Evolutionary conservation across 2,329 filamentous ascomycete species (phyloP).

Genomic region (Clathrospora elynae): DNA sequence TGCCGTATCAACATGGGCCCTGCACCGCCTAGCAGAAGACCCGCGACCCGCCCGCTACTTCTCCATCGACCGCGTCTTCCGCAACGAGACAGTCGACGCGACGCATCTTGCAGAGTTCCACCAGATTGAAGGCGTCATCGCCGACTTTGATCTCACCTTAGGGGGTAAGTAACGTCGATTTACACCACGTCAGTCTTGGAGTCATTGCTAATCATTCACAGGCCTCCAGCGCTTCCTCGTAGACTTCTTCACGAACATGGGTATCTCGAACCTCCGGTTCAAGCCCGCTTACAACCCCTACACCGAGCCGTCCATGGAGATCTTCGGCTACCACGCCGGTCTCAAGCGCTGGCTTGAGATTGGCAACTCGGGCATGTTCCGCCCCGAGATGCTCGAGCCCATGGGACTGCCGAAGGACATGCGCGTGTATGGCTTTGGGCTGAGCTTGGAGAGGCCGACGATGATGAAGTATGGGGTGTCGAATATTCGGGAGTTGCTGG

Average conservation of each 20-base stretch:
- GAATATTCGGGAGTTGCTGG: slow-evolving; percentile 90
- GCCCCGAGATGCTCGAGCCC: slow-evolving; percentile 93
- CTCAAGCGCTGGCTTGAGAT: slow-evolving; percentile 77
- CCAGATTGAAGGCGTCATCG: slow-evolving; percentile 97
- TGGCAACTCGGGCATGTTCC: slow-evolving; percentile 98
- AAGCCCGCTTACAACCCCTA: slow-evolving; percentile 93
- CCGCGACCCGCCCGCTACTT: slow-evolving; percentile 93
- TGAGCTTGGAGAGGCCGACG: slow-evolving; percentile 89
- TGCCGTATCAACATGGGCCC: slow-evolving; percentile 84
- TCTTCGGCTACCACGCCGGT: slow-evolving; percentile 89
- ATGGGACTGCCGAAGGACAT: slow-evolving; percentile 94
- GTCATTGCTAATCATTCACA: slow-evolving; percentile 2
- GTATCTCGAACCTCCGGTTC: slow-evolving; percentile 83
- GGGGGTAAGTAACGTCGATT: slow-evolving; percentile 62
- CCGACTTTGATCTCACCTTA: slow-evolving; percentile 89
- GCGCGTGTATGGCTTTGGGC: slow-evolving; percentile 90
- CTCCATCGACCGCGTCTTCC: slow-evolving; percentile 97
- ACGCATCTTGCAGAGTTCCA: slow-evolving; percentile 98
- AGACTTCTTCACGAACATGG: slow-evolving; percentile 96
- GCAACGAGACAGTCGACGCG: slow-evolving; percentile 95
- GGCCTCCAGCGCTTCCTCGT: slow-evolving; percentile 90
- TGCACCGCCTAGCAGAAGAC: slow-evolving; percentile 84
- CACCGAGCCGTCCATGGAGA: slow-evolving; percentile 86
- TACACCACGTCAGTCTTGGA: too few relatives aligned
- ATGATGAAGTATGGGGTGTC: slow-evolving; percentile 87